A percentile compares a stretch with the other conserved stretches of the same genome.
These are phyloP conservation scores for Xerocomellus amylosporus DNA, from an alignment of 768 basidiomycete genomes.

Conservation along the genomic window DNA sequence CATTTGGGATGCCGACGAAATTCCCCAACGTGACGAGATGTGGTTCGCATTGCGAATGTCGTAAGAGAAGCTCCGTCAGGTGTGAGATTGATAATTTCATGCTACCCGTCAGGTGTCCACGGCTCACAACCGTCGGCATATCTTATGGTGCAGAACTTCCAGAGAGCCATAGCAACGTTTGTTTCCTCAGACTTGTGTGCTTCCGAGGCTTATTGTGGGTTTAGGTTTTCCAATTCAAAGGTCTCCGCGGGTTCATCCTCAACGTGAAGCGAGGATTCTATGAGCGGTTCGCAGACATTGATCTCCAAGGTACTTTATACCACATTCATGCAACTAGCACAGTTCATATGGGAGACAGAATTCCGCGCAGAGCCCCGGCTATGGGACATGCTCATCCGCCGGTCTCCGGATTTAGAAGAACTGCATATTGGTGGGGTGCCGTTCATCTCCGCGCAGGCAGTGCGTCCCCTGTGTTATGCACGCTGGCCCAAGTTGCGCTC, in stretches of 20 bases:
- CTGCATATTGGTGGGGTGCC: slow-evolving; percentile 43
- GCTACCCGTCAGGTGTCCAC: slow-evolving; percentile 52
- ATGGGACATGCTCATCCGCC: slow-evolving; percentile 69
- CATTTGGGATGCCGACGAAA: slow-evolving; percentile 69
- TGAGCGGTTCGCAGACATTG: slow-evolving; percentile 49
- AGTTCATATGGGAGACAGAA: slow-evolving; percentile 17
- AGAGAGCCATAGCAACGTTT: slow-evolving; percentile 56
- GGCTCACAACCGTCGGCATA: slow-evolving; percentile 57
- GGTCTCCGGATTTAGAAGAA: slow-evolving; percentile 65
- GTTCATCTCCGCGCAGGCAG: slow-evolving; percentile 41
- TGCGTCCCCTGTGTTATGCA: slow-evolving; percentile 53
- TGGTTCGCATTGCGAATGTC: slow-evolving; percentile 70
- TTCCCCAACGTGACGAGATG: slow-evolving; percentile 66
- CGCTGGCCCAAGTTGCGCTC: slow-evolving; percentile 66
- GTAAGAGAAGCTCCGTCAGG: slow-evolving; percentile 37
- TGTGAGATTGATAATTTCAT: background rate
- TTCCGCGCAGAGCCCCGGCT: slow-evolving; percentile 34
- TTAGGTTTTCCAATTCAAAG: slow-evolving; percentile 67
- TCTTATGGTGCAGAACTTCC: slow-evolving; percentile 63
- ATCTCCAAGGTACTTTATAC: slow-evolving; percentile 48
- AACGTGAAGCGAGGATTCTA: slow-evolving; percentile 63
- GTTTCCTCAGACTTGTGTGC: slow-evolving; percentile 23
- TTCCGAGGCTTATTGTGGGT: background rate
- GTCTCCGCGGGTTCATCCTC: slow-evolving; percentile 61
- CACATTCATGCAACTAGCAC: background rate